Conservation (phyloP, 73 alveolate species). For the Paramecium octaurelia region DNA sequence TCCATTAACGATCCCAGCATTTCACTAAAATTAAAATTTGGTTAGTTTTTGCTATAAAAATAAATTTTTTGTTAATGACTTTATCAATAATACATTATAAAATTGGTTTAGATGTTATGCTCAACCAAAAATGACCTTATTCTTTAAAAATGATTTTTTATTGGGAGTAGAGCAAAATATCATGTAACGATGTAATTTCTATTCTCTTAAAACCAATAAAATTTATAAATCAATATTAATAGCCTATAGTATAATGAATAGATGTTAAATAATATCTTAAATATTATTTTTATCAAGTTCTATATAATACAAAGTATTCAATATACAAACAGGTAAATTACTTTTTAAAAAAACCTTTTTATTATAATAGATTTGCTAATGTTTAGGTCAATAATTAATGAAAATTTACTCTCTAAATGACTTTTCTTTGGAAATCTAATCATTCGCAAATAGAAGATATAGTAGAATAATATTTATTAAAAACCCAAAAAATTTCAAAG, state of each 20-base stretch:
- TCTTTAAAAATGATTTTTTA: background rate
- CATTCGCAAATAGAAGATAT: background rate
- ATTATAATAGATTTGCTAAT: background rate
- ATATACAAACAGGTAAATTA: background rate
- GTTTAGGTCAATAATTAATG: background rate
- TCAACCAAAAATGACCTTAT: background rate
- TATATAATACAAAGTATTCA: background rate
- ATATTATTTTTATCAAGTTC: background rate
- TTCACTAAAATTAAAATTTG: background rate
- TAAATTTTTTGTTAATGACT: background rate
- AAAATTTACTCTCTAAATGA: background rate
- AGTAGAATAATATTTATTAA: background rate
- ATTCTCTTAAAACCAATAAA: background rate
- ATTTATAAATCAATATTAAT: background rate
- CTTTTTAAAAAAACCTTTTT: background rate
- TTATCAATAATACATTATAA: background rate
- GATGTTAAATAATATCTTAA: background rate
- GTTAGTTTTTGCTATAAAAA: background rate
- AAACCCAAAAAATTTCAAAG: background rate
- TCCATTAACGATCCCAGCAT: background rate
- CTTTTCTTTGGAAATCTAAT: background rate
- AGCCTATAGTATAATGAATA: background rate
- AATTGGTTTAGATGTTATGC: background rate
- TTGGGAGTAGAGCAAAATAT: background rate
- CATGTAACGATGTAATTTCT: background rate